These are phyloP conservation scores for Clarkia xantiana DNA, from an alignment of 345 rosid species.

Conservation along the genomic window DNA sequence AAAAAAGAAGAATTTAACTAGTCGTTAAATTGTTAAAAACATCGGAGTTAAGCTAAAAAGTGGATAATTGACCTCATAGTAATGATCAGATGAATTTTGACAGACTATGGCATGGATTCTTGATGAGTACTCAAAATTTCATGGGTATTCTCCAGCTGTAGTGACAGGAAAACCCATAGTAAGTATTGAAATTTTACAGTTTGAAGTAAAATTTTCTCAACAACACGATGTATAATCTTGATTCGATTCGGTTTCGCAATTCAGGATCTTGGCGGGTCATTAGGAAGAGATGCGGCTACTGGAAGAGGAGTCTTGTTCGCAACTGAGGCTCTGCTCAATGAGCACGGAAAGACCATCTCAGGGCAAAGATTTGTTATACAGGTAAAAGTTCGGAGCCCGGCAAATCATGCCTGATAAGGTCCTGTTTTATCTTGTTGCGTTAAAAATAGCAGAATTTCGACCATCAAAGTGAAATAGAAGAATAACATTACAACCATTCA, in stretches of 20 bases:
- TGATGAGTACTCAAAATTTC: conserved; percentile 90
- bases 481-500: background rate
- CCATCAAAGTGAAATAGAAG: too few species aligned
- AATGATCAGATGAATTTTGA: conserved; percentile 2
- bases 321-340: conserved; percentile 89
- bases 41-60: too few species aligned
- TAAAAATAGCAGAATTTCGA: too few species aligned
- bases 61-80: too few species aligned
- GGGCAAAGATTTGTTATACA: conserved; percentile 80
- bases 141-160: conserved; percentile 84
- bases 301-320: conserved; percentile 93
- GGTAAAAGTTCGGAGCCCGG: conserved; percentile 19
- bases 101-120: conserved; percentile 99
- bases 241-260: background rate
- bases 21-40: conserved; percentile 25
- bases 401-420: too few species aligned
- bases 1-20: too few species aligned
- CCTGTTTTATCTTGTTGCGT: too few species aligned
- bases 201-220: too few species aligned
- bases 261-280: conserved; percentile 95
- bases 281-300: conserved; percentile 95
- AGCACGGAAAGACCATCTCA: conserved; percentile 53
- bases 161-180: conserved; percentile 90
- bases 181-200: conserved; percentile 15
- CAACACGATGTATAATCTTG: background rate